Percentiles rank a stretch among this genome's conserved stretches.
Conservation (phyloP, 306 rosid species). For the Canavalia gladiata region DNA sequence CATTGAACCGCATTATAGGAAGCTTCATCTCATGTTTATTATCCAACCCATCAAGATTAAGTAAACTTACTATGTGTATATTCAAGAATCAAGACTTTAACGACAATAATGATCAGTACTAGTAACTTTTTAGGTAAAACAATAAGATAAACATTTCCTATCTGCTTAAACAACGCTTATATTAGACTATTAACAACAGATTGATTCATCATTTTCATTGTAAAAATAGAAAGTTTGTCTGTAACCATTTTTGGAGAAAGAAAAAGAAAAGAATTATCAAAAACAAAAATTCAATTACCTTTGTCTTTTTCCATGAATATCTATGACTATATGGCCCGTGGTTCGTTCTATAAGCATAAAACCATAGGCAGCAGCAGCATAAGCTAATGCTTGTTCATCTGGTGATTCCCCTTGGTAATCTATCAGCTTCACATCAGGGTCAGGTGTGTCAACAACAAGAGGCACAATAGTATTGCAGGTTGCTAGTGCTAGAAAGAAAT, state of each 20-base stretch:
- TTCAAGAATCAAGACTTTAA: neutral
- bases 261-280: neutral
- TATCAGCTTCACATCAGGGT: constrained; percentile 72
- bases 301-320: constrained; percentile 78
- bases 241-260: constrained; percentile 9
- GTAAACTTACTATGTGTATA: constrained; percentile 1
- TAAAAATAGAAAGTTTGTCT: neutral
- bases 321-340: constrained; percentile 85
- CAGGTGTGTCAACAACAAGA: constrained; percentile 74
- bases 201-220: constrained; percentile 2
- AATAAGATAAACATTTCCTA: constrained; percentile 25
- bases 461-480: constrained; percentile 98
- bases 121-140: neutral
- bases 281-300: constrained; percentile 60
- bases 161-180: constrained; percentile 2
- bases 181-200: neutral
- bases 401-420: constrained; percentile 99
- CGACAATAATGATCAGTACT: neutral
- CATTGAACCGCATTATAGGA: constrained; percentile 5
- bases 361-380: constrained; percentile 95
- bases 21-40: constrained; percentile 14
- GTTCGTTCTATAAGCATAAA: constrained; percentile 92
- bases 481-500: constrained; percentile 94
- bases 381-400: constrained; percentile 94
- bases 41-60: constrained; percentile 10